Evolutionary conservation across 192 early-diverging fungal species (phyloP).

Genomic region (Backusella luteola): DNA sequence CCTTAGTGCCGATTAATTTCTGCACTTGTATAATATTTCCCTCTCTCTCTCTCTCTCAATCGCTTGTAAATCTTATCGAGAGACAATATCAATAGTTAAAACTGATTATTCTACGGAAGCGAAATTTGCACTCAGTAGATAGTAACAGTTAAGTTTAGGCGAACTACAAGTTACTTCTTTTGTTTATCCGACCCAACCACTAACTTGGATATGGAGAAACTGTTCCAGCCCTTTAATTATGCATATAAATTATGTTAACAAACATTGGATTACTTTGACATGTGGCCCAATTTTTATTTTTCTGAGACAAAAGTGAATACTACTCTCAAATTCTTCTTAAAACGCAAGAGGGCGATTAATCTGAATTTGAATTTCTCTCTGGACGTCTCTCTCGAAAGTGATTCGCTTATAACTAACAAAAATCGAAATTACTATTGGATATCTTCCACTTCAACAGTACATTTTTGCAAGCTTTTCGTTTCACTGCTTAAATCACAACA

Average conservation of each 20-base stretch:
- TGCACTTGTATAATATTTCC: not conserved
- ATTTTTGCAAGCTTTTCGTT: not conserved
- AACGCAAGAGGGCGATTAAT: not conserved
- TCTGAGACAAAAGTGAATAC: not conserved
- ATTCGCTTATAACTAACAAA: not conserved
- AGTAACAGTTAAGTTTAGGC: not conserved
- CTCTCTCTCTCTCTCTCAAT: not conserved
- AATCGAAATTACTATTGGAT: not conserved
- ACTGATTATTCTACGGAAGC: not conserved
- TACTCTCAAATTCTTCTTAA: not conserved
- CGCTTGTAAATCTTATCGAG: not conserved
- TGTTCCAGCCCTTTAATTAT: not conserved
- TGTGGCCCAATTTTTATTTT: not conserved
- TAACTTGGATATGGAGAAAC: constrained; percentile 2
- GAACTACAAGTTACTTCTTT: not conserved
- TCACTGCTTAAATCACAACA: not conserved
- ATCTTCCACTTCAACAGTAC: not conserved
- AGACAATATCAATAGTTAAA: not conserved
- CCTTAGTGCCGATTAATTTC: not conserved
- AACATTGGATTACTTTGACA: not conserved
- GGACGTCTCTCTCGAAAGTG: not conserved
- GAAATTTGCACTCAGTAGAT: not conserved
- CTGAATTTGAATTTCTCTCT: not conserved
- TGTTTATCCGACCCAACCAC: not conserved
- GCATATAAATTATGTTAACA: not conserved